Evolutionary conservation across 2,329 filamentous ascomycete species (phyloP).

Genomic region (Simplicillium aogashimaense): DNA sequence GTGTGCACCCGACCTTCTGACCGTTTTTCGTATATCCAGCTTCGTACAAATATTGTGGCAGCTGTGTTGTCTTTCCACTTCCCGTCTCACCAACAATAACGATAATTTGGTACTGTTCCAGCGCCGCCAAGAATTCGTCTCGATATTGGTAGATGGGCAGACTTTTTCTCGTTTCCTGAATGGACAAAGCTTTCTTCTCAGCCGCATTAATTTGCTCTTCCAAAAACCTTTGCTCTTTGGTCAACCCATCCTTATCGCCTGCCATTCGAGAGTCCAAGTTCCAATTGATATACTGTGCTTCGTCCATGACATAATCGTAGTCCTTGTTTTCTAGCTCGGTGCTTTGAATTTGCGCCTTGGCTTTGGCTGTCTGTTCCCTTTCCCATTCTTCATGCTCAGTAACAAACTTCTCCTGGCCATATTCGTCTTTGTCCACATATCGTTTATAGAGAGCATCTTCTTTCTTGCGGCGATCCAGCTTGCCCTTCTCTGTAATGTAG

Average conservation of each 20-base stretch:
- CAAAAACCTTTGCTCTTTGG: constrained; percentile 68
- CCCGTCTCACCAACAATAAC: constrained; percentile 94
- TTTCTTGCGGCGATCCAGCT: constrained; percentile 79
- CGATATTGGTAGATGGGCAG: constrained; percentile 85
- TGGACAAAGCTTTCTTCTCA: constrained; percentile 77
- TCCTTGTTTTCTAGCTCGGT: constrained; percentile 69
- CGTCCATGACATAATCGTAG: constrained; percentile 90
- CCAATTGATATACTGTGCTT: constrained; percentile 80
- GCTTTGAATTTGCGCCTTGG: constrained; percentile 73
- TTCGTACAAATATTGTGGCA: constrained; percentile 89
- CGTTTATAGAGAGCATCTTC: constrained; percentile 83
- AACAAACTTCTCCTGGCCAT: constrained; percentile 78
- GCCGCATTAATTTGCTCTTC: constrained; percentile 78
- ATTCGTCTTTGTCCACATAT: constrained; percentile 79
- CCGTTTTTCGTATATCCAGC: constrained; percentile 79
- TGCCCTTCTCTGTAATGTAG: constrained; percentile 88
- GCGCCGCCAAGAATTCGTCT: constrained; percentile 74
- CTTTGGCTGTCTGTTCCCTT: constrained; percentile 75
- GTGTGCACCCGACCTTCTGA: constrained; percentile 83
- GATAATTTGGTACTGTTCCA: constrained; percentile 77
- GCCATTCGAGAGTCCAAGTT: constrained; percentile 63
- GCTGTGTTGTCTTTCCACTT: constrained; percentile 89
- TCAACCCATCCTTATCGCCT: constrained; percentile 61
- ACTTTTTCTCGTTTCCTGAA: constrained; percentile 84
- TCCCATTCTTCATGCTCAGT: constrained; percentile 98